phyloP scores from a whole-genome alignment of 2,329 filamentous ascomycete genomes.

The Byssochlamys sp. region DNA sequence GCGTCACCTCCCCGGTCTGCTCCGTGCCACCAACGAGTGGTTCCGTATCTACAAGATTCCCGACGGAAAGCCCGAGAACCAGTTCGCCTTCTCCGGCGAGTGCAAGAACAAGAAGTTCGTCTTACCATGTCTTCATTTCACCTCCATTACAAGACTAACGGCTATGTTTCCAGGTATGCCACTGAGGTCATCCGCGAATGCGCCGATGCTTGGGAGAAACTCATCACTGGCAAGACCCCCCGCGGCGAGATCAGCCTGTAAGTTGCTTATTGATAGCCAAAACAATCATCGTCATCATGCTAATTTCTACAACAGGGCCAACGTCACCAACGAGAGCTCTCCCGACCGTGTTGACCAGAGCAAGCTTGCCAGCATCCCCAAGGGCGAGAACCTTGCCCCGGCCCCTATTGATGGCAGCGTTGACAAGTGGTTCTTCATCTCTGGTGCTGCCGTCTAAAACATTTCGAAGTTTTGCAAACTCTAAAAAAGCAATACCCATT shows the following conservation, averaged over 20 bases:
- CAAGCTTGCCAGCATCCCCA: slow-evolving; percentile 66
- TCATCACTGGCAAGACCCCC: slow-evolving; percentile 80
- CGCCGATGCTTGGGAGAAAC: slow-evolving; percentile 89
- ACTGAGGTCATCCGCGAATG: slow-evolving; percentile 93
- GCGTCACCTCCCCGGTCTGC: slow-evolving; percentile 89
- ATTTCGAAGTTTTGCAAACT: slow-evolving; percentile 12
- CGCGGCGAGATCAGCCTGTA: slow-evolving; percentile 72
- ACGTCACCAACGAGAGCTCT: slow-evolving; percentile 66
- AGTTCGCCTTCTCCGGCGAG: slow-evolving; percentile 99
- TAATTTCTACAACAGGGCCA: slow-evolving; percentile 52
- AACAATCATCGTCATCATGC: background rate
- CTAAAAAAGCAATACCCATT: slow-evolving; percentile 20
- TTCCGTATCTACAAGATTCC: slow-evolving; percentile 99
- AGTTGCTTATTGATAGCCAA: slow-evolving; percentile 32
- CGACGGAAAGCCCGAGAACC: slow-evolving; percentile 99
- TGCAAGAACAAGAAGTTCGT: slow-evolving; percentile 97
- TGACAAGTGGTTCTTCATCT: slow-evolving; percentile 99
- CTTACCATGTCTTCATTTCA: background rate
- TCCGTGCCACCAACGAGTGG: slow-evolving; percentile 98
- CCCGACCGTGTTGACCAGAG: slow-evolving; percentile 58
- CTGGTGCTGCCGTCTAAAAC: slow-evolving; percentile 72
- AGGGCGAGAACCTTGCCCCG: slow-evolving; percentile 67
- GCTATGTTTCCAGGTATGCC: slow-evolving; percentile 56
- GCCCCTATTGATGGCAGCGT: slow-evolving; percentile 91
- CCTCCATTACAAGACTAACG: slow-evolving; percentile 1